Conservation (phyloP, 202 grass and related monocot genomes). For the Miscanthus sacchariflorus region DNA sequence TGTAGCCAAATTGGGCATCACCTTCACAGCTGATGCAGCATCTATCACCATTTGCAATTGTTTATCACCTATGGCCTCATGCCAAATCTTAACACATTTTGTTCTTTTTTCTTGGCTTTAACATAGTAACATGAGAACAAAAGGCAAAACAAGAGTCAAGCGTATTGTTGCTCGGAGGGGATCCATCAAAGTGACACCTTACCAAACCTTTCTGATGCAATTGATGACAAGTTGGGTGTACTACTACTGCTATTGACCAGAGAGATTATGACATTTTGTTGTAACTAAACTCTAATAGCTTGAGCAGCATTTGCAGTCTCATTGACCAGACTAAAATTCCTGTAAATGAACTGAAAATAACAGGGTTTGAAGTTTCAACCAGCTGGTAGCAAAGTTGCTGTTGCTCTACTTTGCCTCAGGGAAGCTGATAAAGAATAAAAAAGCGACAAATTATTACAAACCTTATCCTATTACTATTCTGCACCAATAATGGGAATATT, state of each 20-base stretch:
- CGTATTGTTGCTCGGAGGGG: slow-evolving; percentile 15
- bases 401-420: slow-evolving; percentile 1
- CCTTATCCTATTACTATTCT: not conserved
- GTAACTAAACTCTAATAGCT: not conserved
- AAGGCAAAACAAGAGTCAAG: slow-evolving; percentile 52
- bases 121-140: slow-evolving; percentile 40
- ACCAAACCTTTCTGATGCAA: slow-evolving; percentile 30
- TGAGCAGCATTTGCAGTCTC: not conserved
- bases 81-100: slow-evolving; percentile 32
- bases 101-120: slow-evolving; percentile 33
- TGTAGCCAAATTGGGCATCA: slow-evolving; percentile 58
- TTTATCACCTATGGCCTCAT: slow-evolving; percentile 47
- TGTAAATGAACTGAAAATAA: not conserved
- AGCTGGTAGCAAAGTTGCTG: slow-evolving; percentile 7
- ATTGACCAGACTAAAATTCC: not conserved
- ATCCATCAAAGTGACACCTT: slow-evolving; percentile 52
- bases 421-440: not conserved
- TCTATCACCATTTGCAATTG: slow-evolving; percentile 43
- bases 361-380: not conserved
- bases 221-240: not conserved
- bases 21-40: slow-evolving; percentile 61
- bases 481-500: slow-evolving; percentile 25
- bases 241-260: not conserved
- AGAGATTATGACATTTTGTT: slow-evolving; percentile 6
- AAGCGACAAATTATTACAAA: not conserved